Percentiles rank a stretch among this genome's conserved stretches.
Evolutionary conservation across 176 grass and related monocot species (phyloP).

Genomic region (Calamus simplicifolius): DNA sequence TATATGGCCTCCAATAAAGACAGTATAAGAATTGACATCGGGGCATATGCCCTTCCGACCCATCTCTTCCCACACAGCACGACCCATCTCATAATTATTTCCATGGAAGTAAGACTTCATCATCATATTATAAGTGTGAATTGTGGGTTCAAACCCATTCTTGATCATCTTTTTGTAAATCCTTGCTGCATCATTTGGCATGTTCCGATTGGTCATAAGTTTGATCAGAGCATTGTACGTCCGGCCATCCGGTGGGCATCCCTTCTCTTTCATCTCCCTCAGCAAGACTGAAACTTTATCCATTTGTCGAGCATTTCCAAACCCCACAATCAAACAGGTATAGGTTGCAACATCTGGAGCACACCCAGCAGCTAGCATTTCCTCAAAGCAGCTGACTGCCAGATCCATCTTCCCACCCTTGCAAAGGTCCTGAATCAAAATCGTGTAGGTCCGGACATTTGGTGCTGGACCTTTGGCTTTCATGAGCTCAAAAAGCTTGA

Average conservation of each 20-base stretch:
- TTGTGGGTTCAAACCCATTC: conserved; percentile 63
- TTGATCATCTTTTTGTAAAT: conserved; percentile 87
- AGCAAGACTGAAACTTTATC: conserved; percentile 59
- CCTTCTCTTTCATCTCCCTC: conserved; percentile 54
- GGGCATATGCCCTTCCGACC: conserved; percentile 63
- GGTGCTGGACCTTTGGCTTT: conserved; percentile 74
- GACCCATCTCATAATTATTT: conserved; percentile 70
- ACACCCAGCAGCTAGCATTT: conserved; percentile 49
- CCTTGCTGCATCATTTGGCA: conserved; percentile 59
- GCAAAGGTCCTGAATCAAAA: conserved; percentile 62
- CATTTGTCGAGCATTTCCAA: conserved; percentile 69
- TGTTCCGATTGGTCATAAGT: conserved; percentile 61
- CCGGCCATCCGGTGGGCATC: conserved; percentile 45
- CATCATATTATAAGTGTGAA: conserved; percentile 95
- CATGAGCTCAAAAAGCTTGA: conserved; percentile 94
- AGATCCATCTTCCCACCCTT: conserved; percentile 84
- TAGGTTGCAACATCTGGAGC: conserved; percentile 47
- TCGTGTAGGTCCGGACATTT: conserved; percentile 68
- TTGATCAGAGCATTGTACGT: conserved; percentile 86
- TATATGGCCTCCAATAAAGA: conserved; percentile 87
- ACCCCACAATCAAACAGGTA: conserved; percentile 80
- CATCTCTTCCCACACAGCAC: conserved; percentile 73
- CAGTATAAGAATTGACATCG: conserved; percentile 74
- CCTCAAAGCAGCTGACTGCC: conserved; percentile 44
- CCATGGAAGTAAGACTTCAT: conserved; percentile 84